These are phyloP conservation scores for Cyberlindnera mycetangii DNA, from an alignment of 805 yeast genomes.

Conservation along the genomic window DNA sequence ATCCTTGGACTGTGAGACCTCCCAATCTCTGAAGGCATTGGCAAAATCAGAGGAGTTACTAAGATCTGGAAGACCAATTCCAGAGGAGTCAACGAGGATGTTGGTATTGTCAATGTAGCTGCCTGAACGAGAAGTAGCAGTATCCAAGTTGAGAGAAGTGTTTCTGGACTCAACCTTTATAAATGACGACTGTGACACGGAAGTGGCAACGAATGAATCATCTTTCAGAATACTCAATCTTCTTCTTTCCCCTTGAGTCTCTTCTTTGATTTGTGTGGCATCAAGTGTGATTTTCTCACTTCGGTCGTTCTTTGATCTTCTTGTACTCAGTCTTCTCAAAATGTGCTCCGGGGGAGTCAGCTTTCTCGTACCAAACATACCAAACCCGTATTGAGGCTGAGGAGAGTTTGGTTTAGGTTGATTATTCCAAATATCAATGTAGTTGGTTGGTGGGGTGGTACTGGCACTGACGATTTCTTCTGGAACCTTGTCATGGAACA, in stretches of 20 bases:
- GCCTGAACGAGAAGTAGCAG: not conserved
- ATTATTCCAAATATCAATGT: conserved; percentile 28
- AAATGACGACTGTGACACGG: conserved; percentile 24
- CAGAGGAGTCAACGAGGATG: conserved; percentile 10
- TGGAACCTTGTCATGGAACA: conserved; percentile 27
- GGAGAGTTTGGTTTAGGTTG: conserved; percentile 30
- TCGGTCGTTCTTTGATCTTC: conserved; percentile 17
- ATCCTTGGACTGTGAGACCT: conserved; percentile 9
- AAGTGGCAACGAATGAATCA: conserved; percentile 24
- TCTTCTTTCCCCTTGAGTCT: conserved; percentile 6
- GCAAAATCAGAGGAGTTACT: conserved; percentile 49
- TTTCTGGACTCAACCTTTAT: conserved; percentile 23
- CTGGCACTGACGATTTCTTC: conserved; percentile 1
- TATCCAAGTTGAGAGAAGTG: conserved; percentile 16
- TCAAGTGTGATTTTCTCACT: conserved; percentile 13
- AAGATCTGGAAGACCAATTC: conserved; percentile 39
- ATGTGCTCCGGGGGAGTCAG: conserved; percentile 24
- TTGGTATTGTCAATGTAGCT: conserved; percentile 1
- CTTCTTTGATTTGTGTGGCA: conserved; percentile 3
- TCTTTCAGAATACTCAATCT: conserved; percentile 12
- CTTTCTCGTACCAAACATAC: conserved; percentile 14
- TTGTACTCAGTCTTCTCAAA: conserved; percentile 21
- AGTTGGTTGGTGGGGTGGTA: conserved; percentile 22
- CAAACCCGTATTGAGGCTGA: conserved; percentile 22
- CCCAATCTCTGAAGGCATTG: conserved; percentile 38